phyloP scores from a whole-genome alignment of 2,329 filamentous ascomycete genomes.

The Pseudofabraea citricarpa region DNA sequence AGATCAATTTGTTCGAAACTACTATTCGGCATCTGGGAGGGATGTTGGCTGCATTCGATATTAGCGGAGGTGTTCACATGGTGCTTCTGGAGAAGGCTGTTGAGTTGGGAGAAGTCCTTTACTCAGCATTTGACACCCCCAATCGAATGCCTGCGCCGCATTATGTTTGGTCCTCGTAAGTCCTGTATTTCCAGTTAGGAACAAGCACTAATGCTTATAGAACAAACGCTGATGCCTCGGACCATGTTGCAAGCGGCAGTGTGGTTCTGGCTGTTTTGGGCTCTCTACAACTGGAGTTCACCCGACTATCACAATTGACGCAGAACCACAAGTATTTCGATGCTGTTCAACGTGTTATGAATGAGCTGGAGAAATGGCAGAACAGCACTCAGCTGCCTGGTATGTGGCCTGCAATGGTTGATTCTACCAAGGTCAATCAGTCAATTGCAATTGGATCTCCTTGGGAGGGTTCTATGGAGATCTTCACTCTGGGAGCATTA shows the following conservation, averaged over 20 bases:
- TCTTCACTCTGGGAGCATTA: slow-evolving; percentile 51
- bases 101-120: slow-evolving; percentile 28
- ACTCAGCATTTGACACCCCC: slow-evolving; percentile 44
- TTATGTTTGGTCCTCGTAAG: slow-evolving; percentile 21
- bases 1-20: slow-evolving; percentile 34
- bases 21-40: slow-evolving; percentile 35
- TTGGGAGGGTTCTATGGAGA: slow-evolving; percentile 49
- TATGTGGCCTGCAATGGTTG: slow-evolving; percentile 55
- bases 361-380: slow-evolving; percentile 53
- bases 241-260: slow-evolving; percentile 51
- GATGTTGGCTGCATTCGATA: slow-evolving; percentile 31
- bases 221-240: slow-evolving; percentile 38
- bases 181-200: too few relatives aligned
- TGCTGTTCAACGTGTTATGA: slow-evolving; percentile 52
- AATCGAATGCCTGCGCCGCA: slow-evolving; percentile 41
- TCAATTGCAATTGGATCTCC: slow-evolving; percentile 31
- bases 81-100: slow-evolving; percentile 27
- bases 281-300: slow-evolving; percentile 57
- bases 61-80: slow-evolving; percentile 22
- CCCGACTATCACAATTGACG: slow-evolving; percentile 58
- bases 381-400: slow-evolving; percentile 52
- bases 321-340: slow-evolving; percentile 58
- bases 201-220: not conserved
- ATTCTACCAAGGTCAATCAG: slow-evolving; percentile 35
- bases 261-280: slow-evolving; percentile 53